Percentiles rank a stretch among this genome's conserved stretches.
These are phyloP conservation scores for Spiromastix sp. DNA, from an alignment of 2,329 filamentous ascomycete species.

Conservation along the genomic window DNA sequence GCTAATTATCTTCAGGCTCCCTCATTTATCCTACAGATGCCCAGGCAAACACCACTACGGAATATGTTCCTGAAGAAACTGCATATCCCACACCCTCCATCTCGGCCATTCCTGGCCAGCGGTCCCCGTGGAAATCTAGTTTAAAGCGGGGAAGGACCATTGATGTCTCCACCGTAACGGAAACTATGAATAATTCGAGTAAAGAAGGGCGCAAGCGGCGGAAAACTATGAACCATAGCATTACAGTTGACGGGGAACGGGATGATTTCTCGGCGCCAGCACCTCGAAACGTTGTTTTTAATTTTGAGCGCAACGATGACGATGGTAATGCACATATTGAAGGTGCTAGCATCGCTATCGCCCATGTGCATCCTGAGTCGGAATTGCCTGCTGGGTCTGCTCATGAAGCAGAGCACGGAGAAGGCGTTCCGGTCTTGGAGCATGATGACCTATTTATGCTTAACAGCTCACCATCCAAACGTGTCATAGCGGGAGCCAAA, in stretches of 20 bases:
- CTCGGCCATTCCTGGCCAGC: background rate
- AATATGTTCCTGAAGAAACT: too few relatives aligned
- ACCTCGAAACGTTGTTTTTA: too few relatives aligned
- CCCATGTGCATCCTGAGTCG: background rate
- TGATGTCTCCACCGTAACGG: constrained; percentile 7
- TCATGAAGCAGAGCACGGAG: background rate
- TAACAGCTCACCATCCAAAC: too few relatives aligned
- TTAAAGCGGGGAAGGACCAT: constrained; percentile 14
- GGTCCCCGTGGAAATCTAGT: constrained; percentile 1
- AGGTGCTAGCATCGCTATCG: too few relatives aligned
- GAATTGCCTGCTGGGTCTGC: background rate
- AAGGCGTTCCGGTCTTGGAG: constrained; percentile 12
- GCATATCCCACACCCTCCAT: background rate
- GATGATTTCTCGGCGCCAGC: too few relatives aligned
- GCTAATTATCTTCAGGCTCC: too few relatives aligned
- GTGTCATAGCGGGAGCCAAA: constrained; percentile 6
- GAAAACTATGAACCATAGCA: constrained; percentile 6
- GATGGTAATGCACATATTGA: too few relatives aligned
- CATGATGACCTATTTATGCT: too few relatives aligned
- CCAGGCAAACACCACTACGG: too few relatives aligned
- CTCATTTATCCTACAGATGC: too few relatives aligned
- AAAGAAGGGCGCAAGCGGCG: constrained; percentile 7
- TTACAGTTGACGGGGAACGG: too few relatives aligned
- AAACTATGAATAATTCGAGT: background rate
- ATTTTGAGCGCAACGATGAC: too few relatives aligned